Evolutionary conservation across 345 rosid genomes (phyloP).

Genomic region (Lepidium sativum): DNA sequence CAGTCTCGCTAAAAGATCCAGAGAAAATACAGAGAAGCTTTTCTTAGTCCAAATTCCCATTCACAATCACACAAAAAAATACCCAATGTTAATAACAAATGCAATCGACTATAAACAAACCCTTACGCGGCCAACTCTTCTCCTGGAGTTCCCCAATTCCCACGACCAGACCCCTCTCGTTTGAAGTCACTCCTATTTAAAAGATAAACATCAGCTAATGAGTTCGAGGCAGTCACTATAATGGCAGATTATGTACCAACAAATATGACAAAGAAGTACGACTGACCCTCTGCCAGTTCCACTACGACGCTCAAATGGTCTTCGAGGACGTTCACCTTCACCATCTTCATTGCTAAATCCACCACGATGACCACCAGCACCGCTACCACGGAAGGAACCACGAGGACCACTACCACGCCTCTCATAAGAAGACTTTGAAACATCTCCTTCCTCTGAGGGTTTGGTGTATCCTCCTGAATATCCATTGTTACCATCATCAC

Average conservation of each 20-base stretch:
- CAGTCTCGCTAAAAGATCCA: conserved; percentile 47
- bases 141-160: conserved; percentile 85
- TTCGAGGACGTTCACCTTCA: conserved; percentile 67
- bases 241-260: neutral
- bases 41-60: conserved; percentile 1
- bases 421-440: conserved; percentile 36
- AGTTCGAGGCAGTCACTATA: neutral
- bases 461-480: conserved; percentile 44
- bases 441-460: conserved; percentile 63
- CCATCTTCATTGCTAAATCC: conserved; percentile 52
- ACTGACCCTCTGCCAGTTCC: conserved; percentile 96
- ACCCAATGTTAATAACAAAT: neutral
- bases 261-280: neutral
- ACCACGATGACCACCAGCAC: conserved; percentile 65
- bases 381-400: conserved; percentile 51
- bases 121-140: conserved; percentile 75
- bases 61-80: neutral
- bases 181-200: conserved; percentile 57
- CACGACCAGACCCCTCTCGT: conserved; percentile 89
- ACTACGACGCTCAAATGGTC: conserved; percentile 73
- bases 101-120: neutral
- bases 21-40: conserved; percentile 1
- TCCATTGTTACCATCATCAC: conserved; percentile 58
- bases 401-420: conserved; percentile 47
- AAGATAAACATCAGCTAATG: neutral